Evolutionary conservation across 352 stramenopile genomes (phyloP), one percentile per base, ranked within the genome.

Genomic region (Pythium phragmiticola): DNA sequence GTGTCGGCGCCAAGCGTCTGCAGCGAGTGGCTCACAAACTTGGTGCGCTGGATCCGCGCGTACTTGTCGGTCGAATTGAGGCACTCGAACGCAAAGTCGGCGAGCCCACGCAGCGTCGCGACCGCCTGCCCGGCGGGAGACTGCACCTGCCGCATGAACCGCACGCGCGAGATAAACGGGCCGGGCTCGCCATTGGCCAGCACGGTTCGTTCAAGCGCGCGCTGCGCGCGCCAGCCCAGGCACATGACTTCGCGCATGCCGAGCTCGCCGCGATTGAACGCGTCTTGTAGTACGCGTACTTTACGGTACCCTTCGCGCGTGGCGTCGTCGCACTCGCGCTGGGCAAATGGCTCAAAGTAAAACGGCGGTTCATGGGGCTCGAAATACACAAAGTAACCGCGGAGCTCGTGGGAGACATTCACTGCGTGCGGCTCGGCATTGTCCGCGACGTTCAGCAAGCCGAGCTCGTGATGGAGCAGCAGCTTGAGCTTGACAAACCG

Each of bases 271-370:
- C 26, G 39, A 21, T 64, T 41, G 26, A 65, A 65, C 5, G 49
- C 49, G 63, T 61, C 51, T 37, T 53, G 63, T 6, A 65, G 49
- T 30, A 36, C 33, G n/a, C 49, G 57, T 16, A 56, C 56, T 3
- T 36, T 41, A 11, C 28, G 23, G 42, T 61, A 61, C 16, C 55
- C 42, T 6, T 53, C 21, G 7, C 56, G 26, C 16, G 49, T 61
- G 23, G 43, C 30, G 3, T 12, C 42, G 34, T 64, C 55, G 33
- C 56, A 69, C 49, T 69, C 55, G 3, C 41, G 14, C 16, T 23
- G 30, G 4, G 61, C 63, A 47, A 68, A 68, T 30, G 63, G 63
- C 45, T 69, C 63, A 19, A 61, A 69, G 33, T 69, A 69, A 28
- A 69, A 69, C 39, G 63, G 63, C 48, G 55, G 39, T 16, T 64